Conservation (phyloP, 768 basidiomycete genomes). For the Punctularia strigosozonata region DNA sequence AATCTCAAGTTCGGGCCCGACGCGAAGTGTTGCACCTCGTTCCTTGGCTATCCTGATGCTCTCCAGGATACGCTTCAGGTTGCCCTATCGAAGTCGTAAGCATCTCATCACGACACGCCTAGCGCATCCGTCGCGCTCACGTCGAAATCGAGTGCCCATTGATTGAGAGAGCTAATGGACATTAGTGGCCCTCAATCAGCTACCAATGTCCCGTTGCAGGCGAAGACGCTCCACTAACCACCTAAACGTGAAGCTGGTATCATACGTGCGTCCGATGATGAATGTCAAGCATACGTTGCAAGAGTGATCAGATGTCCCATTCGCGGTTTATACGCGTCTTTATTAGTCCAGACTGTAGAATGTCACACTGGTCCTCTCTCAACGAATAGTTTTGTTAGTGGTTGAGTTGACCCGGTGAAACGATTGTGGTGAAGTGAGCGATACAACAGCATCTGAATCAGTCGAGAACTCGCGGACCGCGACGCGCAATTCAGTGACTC, state of each 20-base stretch:
- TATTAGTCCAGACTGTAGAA: no score
- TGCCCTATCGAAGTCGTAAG: slow-evolving; percentile 45
- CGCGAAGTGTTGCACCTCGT: slow-evolving; percentile 79
- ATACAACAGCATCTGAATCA: no score
- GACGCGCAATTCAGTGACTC: no score
- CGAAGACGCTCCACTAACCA: background rate
- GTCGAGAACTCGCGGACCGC: no score
- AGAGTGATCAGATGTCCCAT: slow-evolving; percentile 86
- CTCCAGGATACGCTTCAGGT: slow-evolving; percentile 79
- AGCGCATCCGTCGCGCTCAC: slow-evolving; percentile 24
- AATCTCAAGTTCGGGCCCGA: slow-evolving; percentile 95
- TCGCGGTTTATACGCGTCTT: no score
- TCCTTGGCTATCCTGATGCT: slow-evolving; percentile 85
- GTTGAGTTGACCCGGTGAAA: no score
- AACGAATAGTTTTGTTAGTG: no score
- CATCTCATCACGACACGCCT: background rate
- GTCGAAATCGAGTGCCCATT: slow-evolving; percentile 95
- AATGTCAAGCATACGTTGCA: slow-evolving; percentile 54
- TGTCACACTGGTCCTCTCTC: no score
- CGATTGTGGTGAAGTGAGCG: no score
- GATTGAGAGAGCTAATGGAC: slow-evolving; percentile 69
- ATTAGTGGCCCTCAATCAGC: background rate
- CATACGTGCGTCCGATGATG: background rate
- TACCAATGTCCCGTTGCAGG: background rate
- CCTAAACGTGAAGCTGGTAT: background rate